Percentiles rank a stretch among this genome's conserved stretches.
Conservation (phyloP, 176 grass and related monocot species). For the Carex cristatella region DNA sequence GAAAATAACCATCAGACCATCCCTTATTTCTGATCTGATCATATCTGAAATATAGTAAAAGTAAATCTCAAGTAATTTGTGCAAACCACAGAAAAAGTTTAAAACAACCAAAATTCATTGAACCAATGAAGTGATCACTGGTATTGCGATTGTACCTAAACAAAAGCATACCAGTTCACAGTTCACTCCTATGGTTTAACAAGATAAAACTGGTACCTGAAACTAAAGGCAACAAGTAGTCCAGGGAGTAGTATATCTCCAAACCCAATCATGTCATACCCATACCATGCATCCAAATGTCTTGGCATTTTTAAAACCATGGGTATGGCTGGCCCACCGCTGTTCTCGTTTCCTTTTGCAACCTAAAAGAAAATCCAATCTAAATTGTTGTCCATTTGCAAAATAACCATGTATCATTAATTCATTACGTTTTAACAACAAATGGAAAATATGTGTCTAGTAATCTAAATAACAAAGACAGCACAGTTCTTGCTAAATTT, state of each 20-base stretch:
- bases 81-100: background rate
- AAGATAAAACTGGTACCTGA: constrained; percentile 46
- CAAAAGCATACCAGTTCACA: background rate
- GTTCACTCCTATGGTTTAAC: background rate
- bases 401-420: background rate
- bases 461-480: background rate
- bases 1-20: constrained; percentile 56
- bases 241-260: constrained; percentile 95
- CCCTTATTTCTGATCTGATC: constrained; percentile 56
- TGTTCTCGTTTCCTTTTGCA: constrained; percentile 45
- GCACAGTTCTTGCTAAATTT: background rate
- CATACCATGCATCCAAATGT: constrained; percentile 80
- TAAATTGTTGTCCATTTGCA: constrained; percentile 15
- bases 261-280: constrained; percentile 96
- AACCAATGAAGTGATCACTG: background rate
- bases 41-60: constrained; percentile 38
- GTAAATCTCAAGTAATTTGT: constrained; percentile 11
- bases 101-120: background rate
- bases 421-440: background rate
- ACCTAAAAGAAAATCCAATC: constrained; percentile 41
- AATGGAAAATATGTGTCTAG: background rate
- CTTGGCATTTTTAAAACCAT: constrained; percentile 95
- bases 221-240: constrained; percentile 87
- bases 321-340: constrained; percentile 64
- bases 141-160: background rate